Evolutionary conservation across 2,329 filamentous ascomycete genomes (phyloP).

Genomic region (Pyricularia grisea): DNA sequence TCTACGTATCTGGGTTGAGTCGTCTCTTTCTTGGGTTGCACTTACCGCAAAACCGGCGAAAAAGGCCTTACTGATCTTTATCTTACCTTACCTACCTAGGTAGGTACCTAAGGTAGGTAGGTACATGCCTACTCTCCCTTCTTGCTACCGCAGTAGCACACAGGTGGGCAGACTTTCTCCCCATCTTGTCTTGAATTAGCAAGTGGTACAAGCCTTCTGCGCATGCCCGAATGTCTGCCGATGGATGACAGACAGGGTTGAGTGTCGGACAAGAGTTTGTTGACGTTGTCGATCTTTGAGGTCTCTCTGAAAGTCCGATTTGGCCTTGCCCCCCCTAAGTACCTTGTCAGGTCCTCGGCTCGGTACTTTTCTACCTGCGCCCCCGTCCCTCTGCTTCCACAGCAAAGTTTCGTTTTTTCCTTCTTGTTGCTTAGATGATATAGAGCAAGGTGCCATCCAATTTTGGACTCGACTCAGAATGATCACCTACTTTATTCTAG

Average conservation of each 20-base stretch:
- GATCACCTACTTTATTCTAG: not conserved
- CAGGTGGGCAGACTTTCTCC: not conserved
- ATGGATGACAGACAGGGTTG: not conserved
- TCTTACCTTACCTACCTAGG: too few species aligned
- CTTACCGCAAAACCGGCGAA: too few species aligned
- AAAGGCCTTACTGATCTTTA: not conserved
- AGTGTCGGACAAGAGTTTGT: not conserved
- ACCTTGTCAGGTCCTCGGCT: not conserved
- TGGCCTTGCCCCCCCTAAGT: not conserved
- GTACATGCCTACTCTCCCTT: not conserved
- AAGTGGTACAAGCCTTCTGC: not conserved
- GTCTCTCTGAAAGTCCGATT: not conserved
- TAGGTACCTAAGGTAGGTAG: too few species aligned
- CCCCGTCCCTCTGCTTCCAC: too few species aligned
- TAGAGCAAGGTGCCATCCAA: not conserved
- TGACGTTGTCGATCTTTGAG: not conserved
- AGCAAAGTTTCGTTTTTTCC: too few species aligned
- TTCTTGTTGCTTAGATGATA: not conserved
- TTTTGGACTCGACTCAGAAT: not conserved
- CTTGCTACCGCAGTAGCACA: not conserved
- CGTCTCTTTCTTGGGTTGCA: too few species aligned
- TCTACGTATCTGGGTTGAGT: too few species aligned
- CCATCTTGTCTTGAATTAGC: not conserved
- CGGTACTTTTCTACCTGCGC: not conserved
- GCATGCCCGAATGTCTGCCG: not conserved